A percentile compares a stretch with the other conserved stretches of the same genome.
Conservation (phyloP, 768 basidiomycete genomes). For the Hypholoma sublateritium region DNA sequence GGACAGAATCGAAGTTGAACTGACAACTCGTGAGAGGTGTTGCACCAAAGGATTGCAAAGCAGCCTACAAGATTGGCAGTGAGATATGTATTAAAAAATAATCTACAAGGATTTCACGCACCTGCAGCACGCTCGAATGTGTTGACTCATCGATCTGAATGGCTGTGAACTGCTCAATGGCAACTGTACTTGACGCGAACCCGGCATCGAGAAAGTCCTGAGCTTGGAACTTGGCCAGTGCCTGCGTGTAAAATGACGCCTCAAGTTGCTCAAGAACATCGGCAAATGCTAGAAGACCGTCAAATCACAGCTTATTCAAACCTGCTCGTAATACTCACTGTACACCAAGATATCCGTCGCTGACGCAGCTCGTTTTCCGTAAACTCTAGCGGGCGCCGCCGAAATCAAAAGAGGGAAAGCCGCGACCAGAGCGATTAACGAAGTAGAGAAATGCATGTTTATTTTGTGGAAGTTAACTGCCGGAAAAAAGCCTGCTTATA, state of each 20-base stretch:
- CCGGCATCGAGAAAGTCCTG: constrained; percentile 67
- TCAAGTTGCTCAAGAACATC: constrained; percentile 76
- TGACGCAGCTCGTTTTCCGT: constrained; percentile 38
- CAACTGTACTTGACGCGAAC: constrained; percentile 51
- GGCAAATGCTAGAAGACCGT: constrained; percentile 58
- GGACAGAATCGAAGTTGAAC: constrained; percentile 65
- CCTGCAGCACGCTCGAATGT: constrained; percentile 58
- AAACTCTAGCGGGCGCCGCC: constrained; percentile 48
- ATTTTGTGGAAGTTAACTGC: constrained; percentile 28
- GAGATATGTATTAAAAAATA: background rate
- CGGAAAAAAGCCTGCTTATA: constrained; percentile 43
- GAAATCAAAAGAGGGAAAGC: constrained; percentile 42
- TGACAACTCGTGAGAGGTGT: constrained; percentile 54
- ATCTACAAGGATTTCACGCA: constrained; percentile 18
- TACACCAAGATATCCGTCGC: constrained; percentile 53
- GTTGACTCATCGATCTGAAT: constrained; percentile 65
- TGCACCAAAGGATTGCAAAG: constrained; percentile 54
- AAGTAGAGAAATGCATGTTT: constrained; percentile 50
- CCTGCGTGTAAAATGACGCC: constrained; percentile 65
- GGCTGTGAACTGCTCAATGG: constrained; percentile 58
- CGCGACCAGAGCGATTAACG: constrained; percentile 40
- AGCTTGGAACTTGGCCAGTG: constrained; percentile 60
- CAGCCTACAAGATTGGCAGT: constrained; percentile 27
- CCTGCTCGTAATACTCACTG: constrained; percentile 42
- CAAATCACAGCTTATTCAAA: background rate